A percentile compares a stretch with the other conserved stretches of the same genome.
These are phyloP conservation scores for Lactarius akahatsu DNA, from an alignment of 768 basidiomycete genomes.

Conservation along the genomic window DNA sequence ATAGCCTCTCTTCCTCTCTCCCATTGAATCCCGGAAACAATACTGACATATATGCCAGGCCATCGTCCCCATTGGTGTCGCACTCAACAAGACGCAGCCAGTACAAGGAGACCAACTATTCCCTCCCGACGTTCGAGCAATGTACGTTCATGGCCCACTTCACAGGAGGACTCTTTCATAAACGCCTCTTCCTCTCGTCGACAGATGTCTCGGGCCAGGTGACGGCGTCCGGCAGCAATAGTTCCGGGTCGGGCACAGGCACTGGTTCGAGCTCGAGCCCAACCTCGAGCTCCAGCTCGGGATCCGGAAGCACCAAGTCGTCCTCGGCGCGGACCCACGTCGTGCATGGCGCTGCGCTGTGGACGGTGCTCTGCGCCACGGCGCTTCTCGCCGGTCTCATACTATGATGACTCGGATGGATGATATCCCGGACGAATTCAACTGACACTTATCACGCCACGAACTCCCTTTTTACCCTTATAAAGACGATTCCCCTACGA, in stretches of 20 bases:
- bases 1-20: background rate
- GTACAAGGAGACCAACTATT: constrained; percentile 49
- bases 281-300: background rate
- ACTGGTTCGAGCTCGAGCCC: background rate
- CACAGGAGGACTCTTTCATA: too few species aligned
- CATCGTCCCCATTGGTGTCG: constrained; percentile 56
- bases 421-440: background rate
- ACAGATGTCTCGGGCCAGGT: background rate
- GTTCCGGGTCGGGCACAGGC: background rate
- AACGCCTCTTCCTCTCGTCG: background rate
- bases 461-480: background rate
- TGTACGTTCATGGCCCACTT: constrained; percentile 38
- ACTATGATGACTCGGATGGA: background rate
- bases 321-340: background rate
- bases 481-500: background rate
- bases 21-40: too few species aligned
- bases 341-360: background rate
- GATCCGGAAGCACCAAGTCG: background rate
- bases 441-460: background rate
- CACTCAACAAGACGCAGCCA: constrained; percentile 51
- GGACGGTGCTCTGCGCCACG: background rate
- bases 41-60: constrained; percentile 28
- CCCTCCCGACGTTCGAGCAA: constrained; percentile 46
- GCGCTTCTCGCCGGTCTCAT: background rate
- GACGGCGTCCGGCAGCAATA: background rate